These are phyloP conservation scores for Brassica napus DNA, from an alignment of 345 rosid genomes.

Conservation along the genomic window DNA sequence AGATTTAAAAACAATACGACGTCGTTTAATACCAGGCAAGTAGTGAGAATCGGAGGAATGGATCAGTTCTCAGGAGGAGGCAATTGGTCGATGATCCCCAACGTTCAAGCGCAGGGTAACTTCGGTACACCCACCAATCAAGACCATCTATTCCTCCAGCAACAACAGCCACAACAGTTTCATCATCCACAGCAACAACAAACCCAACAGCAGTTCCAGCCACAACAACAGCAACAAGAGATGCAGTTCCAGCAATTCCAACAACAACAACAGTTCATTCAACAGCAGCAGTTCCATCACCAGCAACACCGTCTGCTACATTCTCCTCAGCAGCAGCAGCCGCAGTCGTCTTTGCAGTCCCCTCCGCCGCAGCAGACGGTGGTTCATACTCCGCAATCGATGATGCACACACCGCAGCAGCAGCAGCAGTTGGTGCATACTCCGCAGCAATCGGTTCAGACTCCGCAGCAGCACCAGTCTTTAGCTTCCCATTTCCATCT, in stretches of 20 bases:
- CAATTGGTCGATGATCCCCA: slow-evolving; percentile 56
- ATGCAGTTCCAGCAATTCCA: slow-evolving; percentile 44
- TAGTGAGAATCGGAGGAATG: slow-evolving; percentile 10
- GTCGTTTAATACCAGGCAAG: not conserved
- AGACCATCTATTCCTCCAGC: slow-evolving; percentile 54
- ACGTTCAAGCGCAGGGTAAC: slow-evolving; percentile 48
- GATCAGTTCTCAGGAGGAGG: slow-evolving; percentile 53
- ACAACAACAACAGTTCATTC: slow-evolving; percentile 41
- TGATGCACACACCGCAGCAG: slow-evolving; percentile 46
- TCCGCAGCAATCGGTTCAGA: slow-evolving; percentile 44
- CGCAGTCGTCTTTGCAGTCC: slow-evolving; percentile 32
- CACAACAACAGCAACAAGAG: slow-evolving; percentile 30
- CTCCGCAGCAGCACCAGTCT: slow-evolving; percentile 70
- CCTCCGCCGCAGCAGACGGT: slow-evolving; percentile 29
- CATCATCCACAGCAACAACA: slow-evolving; percentile 44
- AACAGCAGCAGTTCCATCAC: slow-evolving; percentile 39
- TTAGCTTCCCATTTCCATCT: slow-evolving; percentile 91
- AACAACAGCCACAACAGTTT: slow-evolving; percentile 24
- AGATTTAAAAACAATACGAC: not conserved
- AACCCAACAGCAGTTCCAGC: slow-evolving; percentile 35
- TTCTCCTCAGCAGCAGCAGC: slow-evolving; percentile 28
- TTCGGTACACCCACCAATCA: slow-evolving; percentile 56
- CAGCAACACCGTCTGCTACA: slow-evolving; percentile 29
- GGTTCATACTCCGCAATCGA: slow-evolving; percentile 34
- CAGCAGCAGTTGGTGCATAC: slow-evolving; percentile 32